Evolutionary conservation across 2,329 filamentous ascomycete genomes (phyloP).

Genomic region (Calonectria hongkongensis): DNA sequence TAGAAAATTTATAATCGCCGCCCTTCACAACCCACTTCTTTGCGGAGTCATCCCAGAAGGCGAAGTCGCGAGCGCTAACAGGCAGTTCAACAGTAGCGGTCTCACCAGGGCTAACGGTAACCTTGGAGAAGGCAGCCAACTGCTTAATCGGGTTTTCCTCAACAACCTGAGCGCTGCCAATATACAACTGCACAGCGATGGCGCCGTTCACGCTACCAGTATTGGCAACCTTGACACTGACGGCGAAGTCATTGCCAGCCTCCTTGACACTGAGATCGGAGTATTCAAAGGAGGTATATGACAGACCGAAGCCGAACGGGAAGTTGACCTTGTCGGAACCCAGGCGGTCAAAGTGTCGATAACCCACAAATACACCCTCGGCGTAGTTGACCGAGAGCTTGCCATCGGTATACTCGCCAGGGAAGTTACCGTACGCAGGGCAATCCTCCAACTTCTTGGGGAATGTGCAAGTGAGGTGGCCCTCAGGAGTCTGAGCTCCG

Average conservation of each 20-base stretch:
- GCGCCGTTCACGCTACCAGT: constrained; percentile 71
- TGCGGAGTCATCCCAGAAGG: constrained; percentile 54
- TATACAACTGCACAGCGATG: constrained; percentile 75
- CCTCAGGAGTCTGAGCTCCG: constrained; percentile 78
- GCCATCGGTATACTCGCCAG: constrained; percentile 64
- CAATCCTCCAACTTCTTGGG: constrained; percentile 77
- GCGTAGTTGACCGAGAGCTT: constrained; percentile 78
- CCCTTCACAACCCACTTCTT: constrained; percentile 55
- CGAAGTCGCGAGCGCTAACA: constrained; percentile 52
- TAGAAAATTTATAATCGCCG: constrained; percentile 55
- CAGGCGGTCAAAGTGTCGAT: constrained; percentile 80
- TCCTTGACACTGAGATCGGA: constrained; percentile 70
- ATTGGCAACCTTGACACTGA: constrained; percentile 74
- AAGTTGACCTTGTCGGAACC: constrained; percentile 75
- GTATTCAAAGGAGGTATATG: constrained; percentile 71
- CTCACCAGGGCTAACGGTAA: constrained; percentile 58
- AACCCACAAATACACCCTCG: constrained; percentile 82
- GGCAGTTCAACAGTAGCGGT: constrained; percentile 52
- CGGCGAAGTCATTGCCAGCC: constrained; percentile 61
- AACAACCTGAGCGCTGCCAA: constrained; percentile 48
- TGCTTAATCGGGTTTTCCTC: constrained; percentile 70
- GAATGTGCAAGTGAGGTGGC: constrained; percentile 79
- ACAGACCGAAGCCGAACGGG: constrained; percentile 76
- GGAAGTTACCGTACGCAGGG: constrained; percentile 78
- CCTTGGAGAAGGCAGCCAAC: constrained; percentile 80